Evolutionary conservation across 2,329 filamentous ascomycete species (phyloP).

Genomic region (Nannizziopsis barbatae): DNA sequence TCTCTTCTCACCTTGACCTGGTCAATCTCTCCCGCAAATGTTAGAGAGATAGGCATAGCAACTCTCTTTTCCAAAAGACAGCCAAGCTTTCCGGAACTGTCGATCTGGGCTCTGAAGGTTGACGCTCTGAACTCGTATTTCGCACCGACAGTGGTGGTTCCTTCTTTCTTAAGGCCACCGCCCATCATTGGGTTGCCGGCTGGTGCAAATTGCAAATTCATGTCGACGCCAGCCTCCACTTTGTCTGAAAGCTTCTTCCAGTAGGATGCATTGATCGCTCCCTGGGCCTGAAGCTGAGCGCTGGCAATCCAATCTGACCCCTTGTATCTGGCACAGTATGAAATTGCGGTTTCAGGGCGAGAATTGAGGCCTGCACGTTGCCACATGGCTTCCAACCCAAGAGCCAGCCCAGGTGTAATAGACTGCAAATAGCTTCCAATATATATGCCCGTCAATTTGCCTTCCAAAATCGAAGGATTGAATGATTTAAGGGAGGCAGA

Average conservation of each 20-base stretch:
- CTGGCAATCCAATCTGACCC: constrained; percentile 84
- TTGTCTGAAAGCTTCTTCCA: constrained; percentile 89
- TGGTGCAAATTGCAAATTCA: constrained; percentile 72
- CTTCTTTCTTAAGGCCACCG: constrained; percentile 72
- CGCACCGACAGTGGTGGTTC: constrained; percentile 78
- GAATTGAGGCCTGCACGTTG: constrained; percentile 73
- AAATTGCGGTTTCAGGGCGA: constrained; percentile 80
- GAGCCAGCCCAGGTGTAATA: constrained; percentile 70
- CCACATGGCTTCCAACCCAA: constrained; percentile 90
- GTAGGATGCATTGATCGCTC: constrained; percentile 80
- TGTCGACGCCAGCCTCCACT: constrained; percentile 90
- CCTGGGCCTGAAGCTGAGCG: constrained; percentile 78
- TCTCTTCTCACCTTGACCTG: constrained; percentile 68
- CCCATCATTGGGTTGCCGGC: constrained; percentile 57
- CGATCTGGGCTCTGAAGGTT: constrained; percentile 89
- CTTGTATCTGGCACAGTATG: constrained; percentile 88
- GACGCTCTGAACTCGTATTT: constrained; percentile 98
- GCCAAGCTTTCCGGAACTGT: constrained; percentile 87
- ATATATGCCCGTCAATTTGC: constrained; percentile 85
- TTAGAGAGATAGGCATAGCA: constrained; percentile 81
- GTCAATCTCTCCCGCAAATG: constrained; percentile 93
- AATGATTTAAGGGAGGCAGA: constrained; percentile 84
- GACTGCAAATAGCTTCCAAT: constrained; percentile 94
- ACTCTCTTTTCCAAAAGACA: constrained; percentile 93
- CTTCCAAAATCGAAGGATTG: constrained; percentile 89